Conservation (phyloP, 768 basidiomycete species). For the Mycena galericulata region DNA sequence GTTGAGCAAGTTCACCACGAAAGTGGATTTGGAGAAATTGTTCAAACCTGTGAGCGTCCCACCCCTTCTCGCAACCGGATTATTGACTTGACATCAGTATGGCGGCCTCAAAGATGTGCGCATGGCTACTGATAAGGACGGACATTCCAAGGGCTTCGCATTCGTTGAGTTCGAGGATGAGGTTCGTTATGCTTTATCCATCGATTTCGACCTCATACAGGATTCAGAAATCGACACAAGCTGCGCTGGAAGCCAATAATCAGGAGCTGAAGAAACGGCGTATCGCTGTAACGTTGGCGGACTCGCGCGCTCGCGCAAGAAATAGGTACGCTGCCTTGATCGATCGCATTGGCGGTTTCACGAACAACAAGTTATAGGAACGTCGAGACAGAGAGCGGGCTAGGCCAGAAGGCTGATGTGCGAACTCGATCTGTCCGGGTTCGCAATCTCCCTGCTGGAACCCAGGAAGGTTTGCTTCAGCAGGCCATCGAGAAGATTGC, state of each 20-base stretch:
- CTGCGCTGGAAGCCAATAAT: conserved; percentile 85
- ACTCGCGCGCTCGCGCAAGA: conserved; percentile 71
- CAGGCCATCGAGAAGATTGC: conserved; percentile 87
- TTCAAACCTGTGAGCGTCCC: conserved; percentile 74
- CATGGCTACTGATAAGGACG: conserved; percentile 78
- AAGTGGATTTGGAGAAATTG: conserved; percentile 81
- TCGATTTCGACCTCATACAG: neutral
- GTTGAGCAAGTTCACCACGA: conserved; percentile 80
- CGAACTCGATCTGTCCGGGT: conserved; percentile 82
- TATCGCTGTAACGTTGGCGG: conserved; percentile 89
- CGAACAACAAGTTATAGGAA: conserved; percentile 45
- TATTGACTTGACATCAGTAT: conserved; percentile 63
- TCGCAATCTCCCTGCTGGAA: conserved; percentile 75
- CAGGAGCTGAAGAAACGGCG: conserved; percentile 90
- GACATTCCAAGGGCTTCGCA: conserved; percentile 85
- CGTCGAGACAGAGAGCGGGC: conserved; percentile 63
- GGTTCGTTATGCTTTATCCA: conserved; percentile 54
- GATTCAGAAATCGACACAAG: conserved; percentile 72
- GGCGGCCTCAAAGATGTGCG: conserved; percentile 87
- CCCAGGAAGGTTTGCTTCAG: conserved; percentile 93
- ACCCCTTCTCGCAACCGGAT: neutral
- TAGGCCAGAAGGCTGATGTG: conserved; percentile 65
- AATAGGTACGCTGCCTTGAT: conserved; percentile 56
- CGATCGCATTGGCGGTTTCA: conserved; percentile 1
- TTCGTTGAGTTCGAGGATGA: conserved; percentile 92